Evolutionary conservation across 2,329 filamentous ascomycete species (phyloP).

Genomic region (Ceratocystis destructans): DNA sequence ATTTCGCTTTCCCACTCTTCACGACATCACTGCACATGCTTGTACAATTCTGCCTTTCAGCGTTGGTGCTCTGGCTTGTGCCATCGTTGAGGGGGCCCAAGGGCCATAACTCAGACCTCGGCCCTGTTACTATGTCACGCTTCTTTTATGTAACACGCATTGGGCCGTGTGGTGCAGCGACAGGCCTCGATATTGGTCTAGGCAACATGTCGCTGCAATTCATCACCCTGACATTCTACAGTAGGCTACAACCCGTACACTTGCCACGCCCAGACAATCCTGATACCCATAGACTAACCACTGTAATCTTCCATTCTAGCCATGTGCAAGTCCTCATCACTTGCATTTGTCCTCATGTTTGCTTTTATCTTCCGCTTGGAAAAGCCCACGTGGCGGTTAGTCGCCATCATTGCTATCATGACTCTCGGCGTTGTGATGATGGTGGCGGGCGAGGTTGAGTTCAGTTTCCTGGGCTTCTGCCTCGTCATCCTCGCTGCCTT

Average conservation of each 20-base stretch:
- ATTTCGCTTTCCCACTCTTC: conserved; percentile 91
- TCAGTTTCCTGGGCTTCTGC: conserved; percentile 72
- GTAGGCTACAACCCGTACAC: conserved; percentile 31
- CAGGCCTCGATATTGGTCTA: conserved; percentile 86
- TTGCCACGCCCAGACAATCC: too few species aligned
- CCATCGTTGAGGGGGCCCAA: conserved; percentile 63
- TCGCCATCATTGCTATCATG: conserved; percentile 82
- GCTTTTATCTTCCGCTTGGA: conserved; percentile 90
- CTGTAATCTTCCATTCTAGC: conserved; percentile 32
- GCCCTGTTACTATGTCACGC: conserved; percentile 59
- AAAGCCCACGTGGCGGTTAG: conserved; percentile 69
- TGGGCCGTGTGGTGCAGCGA: conserved; percentile 80
- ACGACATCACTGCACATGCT: conserved; percentile 92
- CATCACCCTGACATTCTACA: conserved; percentile 94
- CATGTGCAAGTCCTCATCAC: conserved; percentile 96
- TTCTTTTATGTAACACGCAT: conserved; percentile 87
- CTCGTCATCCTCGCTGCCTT: conserved; percentile 89
- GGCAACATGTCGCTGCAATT: conserved; percentile 94
- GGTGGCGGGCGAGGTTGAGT: conserved; percentile 89
- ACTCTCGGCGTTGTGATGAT: conserved; percentile 91
- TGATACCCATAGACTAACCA: too few species aligned
- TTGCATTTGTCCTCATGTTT: conserved; percentile 90
- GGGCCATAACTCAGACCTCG: conserved; percentile 34
- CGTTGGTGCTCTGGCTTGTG: conserved; percentile 64
- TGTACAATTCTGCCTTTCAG: conserved; percentile 75